A percentile compares a stretch with the other conserved stretches of the same genome.
These are phyloP conservation scores for Neofusicoccum kwambonambiense DNA, from an alignment of 2,329 filamentous ascomycete species.

Conservation along the genomic window DNA sequence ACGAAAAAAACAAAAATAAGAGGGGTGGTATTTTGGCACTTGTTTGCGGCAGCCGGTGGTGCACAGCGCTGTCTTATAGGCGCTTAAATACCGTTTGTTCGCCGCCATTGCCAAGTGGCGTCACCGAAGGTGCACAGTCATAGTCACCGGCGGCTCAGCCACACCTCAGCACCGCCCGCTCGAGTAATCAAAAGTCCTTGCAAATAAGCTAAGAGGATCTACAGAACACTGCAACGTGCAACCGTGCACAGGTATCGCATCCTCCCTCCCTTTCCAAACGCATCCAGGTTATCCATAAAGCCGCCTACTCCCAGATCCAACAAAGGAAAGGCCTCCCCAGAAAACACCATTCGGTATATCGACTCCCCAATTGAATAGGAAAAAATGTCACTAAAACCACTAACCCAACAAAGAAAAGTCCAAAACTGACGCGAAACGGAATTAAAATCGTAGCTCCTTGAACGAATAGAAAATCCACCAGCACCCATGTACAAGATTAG, in stretches of 20 bases:
- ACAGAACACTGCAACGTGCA: constrained; percentile 14
- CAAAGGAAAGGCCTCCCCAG: not conserved
- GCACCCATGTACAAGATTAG: constrained; percentile 18
- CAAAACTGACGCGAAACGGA: not conserved
- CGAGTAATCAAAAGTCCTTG: not conserved
- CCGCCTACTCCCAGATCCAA: not conserved
- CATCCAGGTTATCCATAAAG: constrained; percentile 1
- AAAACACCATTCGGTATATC: constrained; percentile 6
- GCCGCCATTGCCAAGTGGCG: constrained; percentile 9
- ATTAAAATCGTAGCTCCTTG: not conserved
- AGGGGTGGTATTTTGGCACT: no score
- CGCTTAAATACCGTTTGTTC: not conserved
- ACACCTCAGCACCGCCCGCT: constrained; percentile 9
- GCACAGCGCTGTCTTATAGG: not conserved
- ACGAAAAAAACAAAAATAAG: no score
- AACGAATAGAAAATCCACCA: not conserved
- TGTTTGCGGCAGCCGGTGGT: no score
- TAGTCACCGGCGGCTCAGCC: constrained; percentile 4
- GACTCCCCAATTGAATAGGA: not conserved
- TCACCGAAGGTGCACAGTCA: constrained; percentile 6
- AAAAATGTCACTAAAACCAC: not conserved
- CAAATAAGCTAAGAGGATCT: constrained; percentile 11
- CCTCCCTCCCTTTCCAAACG: constrained; percentile 9
- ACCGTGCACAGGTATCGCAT: constrained; percentile 14
- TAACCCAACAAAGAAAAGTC: not conserved